These are phyloP conservation scores for Mucor plumbeus DNA, from an alignment of 371 early-diverging fungal species.

Conservation along the genomic window DNA sequence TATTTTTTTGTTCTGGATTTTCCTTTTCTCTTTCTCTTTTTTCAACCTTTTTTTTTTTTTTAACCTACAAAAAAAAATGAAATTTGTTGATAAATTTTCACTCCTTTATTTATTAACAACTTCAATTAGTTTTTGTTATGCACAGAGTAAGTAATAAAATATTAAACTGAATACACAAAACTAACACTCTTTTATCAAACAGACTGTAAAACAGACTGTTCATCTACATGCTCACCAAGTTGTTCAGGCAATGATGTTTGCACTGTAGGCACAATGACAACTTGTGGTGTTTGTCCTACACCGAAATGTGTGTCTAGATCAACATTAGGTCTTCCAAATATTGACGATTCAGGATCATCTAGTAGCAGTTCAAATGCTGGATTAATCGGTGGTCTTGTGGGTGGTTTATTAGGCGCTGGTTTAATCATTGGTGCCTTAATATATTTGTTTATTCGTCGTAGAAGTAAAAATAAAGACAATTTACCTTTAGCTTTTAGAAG, in stretches of 20 bases:
- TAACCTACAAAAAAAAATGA: neutral
- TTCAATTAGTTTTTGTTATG: neutral
- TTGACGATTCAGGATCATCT: conserved; percentile 1
- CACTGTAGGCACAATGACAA: conserved; percentile 41
- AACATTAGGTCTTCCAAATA: conserved; percentile 29
- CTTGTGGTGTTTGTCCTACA: conserved; percentile 47
- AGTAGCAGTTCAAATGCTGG: conserved; percentile 23
- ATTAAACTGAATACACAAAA: neutral
- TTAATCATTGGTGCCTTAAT: conserved; percentile 30
- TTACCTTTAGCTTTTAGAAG: conserved; percentile 35
- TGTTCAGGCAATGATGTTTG: conserved; percentile 41
- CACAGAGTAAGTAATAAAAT: conserved; percentile 18
- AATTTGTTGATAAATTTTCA: neutral
- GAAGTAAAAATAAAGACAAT: conserved; percentile 27
- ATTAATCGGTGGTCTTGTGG: conserved; percentile 49
- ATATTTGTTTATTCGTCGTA: conserved; percentile 25
- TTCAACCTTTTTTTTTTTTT: neutral
- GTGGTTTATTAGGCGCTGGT: conserved; percentile 35
- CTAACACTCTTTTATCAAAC: neutral
- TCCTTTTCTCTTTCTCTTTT: conserved; percentile 9
- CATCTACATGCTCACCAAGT: conserved; percentile 31
- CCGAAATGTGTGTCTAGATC: conserved; percentile 39
- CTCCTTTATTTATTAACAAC: neutral
- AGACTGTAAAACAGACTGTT: conserved; percentile 37
- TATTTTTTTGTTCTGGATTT: conserved; percentile 11